phyloP scores from a whole-genome alignment of 345 rosid genomes.

The Linum trigynum region DNA sequence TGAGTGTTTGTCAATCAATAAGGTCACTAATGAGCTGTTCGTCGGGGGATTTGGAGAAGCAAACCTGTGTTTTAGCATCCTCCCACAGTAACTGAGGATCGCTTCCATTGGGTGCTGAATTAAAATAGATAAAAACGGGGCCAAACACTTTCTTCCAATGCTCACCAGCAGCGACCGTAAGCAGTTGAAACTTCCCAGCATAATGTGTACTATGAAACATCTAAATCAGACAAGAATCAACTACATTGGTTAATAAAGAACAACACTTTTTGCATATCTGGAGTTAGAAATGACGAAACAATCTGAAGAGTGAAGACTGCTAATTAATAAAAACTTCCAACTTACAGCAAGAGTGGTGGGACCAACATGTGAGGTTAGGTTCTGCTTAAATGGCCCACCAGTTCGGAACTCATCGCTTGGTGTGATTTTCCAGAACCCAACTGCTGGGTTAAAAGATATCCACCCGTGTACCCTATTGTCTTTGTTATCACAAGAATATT shows the following conservation, averaged over 20 bases:
- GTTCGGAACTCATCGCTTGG: slow-evolving; percentile 3
- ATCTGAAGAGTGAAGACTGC: neutral
- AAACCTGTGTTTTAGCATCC: slow-evolving; percentile 1
- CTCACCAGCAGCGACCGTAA: neutral
- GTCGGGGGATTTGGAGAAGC: neutral
- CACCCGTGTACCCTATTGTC: neutral
- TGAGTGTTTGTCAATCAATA: neutral
- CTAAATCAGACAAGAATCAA: neutral
- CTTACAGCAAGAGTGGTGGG: slow-evolving; percentile 7
- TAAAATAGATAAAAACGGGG: slow-evolving; percentile 2
- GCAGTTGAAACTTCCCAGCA: neutral
- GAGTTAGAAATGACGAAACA: neutral
- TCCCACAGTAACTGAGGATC: neutral
- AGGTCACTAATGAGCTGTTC: neutral
- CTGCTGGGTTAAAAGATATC: neutral
- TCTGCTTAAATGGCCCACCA: slow-evolving; percentile 3
- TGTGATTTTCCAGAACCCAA: neutral
- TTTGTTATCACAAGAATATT: slow-evolving; percentile 4
- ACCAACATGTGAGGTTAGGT: slow-evolving; percentile 4
- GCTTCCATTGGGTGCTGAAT: neutral
- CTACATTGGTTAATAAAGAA: neutral
- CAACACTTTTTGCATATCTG: neutral
- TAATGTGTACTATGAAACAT: slow-evolving; percentile 8
- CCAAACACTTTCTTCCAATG: slow-evolving; percentile 4
- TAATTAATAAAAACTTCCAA: neutral